Percentiles rank a stretch among this genome's conserved stretches.
phyloP scores from a whole-genome alignment of 345 rosid species.

The Rhodomyrtus tomentosa region DNA sequence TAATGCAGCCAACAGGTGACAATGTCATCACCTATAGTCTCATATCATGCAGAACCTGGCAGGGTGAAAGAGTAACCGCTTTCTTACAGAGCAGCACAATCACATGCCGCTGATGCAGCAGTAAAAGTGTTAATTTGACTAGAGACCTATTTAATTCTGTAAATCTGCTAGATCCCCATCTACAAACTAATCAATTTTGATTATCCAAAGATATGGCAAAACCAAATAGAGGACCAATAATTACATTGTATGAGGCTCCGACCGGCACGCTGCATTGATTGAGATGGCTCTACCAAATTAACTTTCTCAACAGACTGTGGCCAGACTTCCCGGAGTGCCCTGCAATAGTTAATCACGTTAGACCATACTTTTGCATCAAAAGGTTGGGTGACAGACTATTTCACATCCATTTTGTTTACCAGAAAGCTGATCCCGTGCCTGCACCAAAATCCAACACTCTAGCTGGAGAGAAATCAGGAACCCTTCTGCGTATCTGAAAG shows the following conservation, averaged over 20 bases:
- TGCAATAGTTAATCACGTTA: slow-evolving; percentile 3
- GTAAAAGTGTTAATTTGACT: not conserved
- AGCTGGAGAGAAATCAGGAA: slow-evolving; percentile 61
- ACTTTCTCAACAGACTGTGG: slow-evolving; percentile 60
- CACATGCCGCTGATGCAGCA: not conserved
- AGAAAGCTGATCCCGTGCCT: slow-evolving; percentile 92
- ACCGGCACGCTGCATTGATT: slow-evolving; percentile 94
- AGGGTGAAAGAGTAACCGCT: not conserved
- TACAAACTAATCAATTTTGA: not conserved
- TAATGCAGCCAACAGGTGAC: not conserved
- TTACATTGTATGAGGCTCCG: slow-evolving; percentile 67
- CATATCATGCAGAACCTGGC: not conserved
- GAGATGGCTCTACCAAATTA: slow-evolving; percentile 88
- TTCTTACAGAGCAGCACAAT: not conserved
- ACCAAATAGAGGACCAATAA: not conserved
- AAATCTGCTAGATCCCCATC: not conserved
- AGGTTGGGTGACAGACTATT: not conserved
- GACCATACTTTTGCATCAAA: not conserved
- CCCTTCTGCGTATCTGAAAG: slow-evolving; percentile 54
- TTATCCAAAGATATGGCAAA: not conserved
- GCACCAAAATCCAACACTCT: slow-evolving; percentile 90
- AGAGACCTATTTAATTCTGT: not conserved
- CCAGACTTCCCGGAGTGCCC: slow-evolving; percentile 94
- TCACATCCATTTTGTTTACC: slow-evolving; percentile 29
- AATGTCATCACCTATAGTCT: not conserved